These are phyloP conservation scores for Malassezia arunalokei DNA, from an alignment of 1,284 basidiomycete genomes.

Conservation along the genomic window DNA sequence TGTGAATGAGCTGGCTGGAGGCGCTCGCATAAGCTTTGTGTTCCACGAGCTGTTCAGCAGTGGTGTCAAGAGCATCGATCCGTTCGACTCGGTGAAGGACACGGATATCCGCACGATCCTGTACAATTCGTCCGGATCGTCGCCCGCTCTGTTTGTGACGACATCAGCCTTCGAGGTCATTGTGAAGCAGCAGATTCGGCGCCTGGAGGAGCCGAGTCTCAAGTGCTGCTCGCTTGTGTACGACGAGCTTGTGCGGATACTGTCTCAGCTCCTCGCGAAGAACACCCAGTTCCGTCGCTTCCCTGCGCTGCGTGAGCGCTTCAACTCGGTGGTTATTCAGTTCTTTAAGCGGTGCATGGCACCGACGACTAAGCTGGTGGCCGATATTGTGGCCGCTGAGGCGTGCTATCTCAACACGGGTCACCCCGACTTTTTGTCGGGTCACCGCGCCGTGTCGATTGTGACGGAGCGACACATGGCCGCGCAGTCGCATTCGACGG, in stretches of 20 bases:
- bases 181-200: slow-evolving; percentile 94
- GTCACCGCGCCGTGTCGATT: slow-evolving; percentile 88
- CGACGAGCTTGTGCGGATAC: slow-evolving; percentile 89
- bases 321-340: slow-evolving; percentile 84
- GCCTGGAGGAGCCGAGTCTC: slow-evolving; percentile 80
- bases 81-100: slow-evolving; percentile 96
- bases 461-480: slow-evolving; percentile 68
- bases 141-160: slow-evolving; percentile 87
- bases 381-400: slow-evolving; percentile 65
- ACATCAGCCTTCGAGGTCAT: slow-evolving; percentile 94
- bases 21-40: slow-evolving; percentile 92
- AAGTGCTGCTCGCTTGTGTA: slow-evolving; percentile 91
- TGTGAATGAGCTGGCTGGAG: slow-evolving; percentile 86
- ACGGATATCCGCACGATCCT: slow-evolving; percentile 88
- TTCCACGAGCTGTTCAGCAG: slow-evolving; percentile 97
- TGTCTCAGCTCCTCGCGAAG: slow-evolving; percentile 75
- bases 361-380: slow-evolving; percentile 86
- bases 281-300: slow-evolving; percentile 85
- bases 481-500: slow-evolving; percentile 27
- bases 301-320: slow-evolving; percentile 81
- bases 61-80: slow-evolving; percentile 87
- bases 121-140: slow-evolving; percentile 95
- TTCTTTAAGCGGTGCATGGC: slow-evolving; percentile 90
- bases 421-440: slow-evolving; percentile 92
- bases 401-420: slow-evolving; percentile 71